Conservation (phyloP, 306 rosid genomes). For the Rosa persica region DNA sequence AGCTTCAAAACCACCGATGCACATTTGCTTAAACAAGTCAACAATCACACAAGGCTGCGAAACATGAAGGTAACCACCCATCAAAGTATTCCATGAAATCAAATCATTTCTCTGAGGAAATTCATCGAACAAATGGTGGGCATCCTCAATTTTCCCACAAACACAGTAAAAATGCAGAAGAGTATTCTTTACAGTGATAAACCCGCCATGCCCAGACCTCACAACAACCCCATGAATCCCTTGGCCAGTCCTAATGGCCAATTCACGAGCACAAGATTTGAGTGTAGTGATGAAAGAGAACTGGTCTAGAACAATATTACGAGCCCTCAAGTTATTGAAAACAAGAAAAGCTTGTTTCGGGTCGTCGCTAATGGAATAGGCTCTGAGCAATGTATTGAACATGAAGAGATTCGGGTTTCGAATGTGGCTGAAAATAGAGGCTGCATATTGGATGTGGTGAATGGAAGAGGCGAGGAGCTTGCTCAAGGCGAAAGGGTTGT, state of each 20-base stretch:
- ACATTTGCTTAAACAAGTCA: slow-evolving; percentile 45
- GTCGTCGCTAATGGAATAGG: slow-evolving; percentile 43
- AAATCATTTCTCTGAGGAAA: slow-evolving; percentile 47
- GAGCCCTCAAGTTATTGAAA: slow-evolving; percentile 51
- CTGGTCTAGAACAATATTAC: slow-evolving; percentile 36
- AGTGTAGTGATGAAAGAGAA: slow-evolving; percentile 52
- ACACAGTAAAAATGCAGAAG: slow-evolving; percentile 54
- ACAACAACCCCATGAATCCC: slow-evolving; percentile 61
- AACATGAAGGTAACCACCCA: slow-evolving; percentile 58
- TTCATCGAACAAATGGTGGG: slow-evolving; percentile 57
- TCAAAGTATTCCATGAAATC: slow-evolving; percentile 66
- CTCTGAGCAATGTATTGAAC: slow-evolving; percentile 73
- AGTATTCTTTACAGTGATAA: slow-evolving; percentile 51
- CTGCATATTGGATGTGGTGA: slow-evolving; percentile 50
- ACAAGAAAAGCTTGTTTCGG: slow-evolving; percentile 48
- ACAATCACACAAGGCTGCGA: slow-evolving; percentile 44
- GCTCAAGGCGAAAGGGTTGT: slow-evolving; percentile 51
- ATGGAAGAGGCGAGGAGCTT: slow-evolving; percentile 62
- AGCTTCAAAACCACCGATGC: slow-evolving; percentile 38
- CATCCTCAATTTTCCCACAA: slow-evolving; percentile 52
- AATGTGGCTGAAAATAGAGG: slow-evolving; percentile 48
- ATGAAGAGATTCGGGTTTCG: slow-evolving; percentile 62
- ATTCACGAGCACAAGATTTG: slow-evolving; percentile 57
- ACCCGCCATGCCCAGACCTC: slow-evolving; percentile 51
- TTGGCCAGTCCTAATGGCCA: slow-evolving; percentile 40